Evolutionary conservation across 176 grass and related monocot genomes (phyloP).

Genomic region (Oryza rufipogon): DNA sequence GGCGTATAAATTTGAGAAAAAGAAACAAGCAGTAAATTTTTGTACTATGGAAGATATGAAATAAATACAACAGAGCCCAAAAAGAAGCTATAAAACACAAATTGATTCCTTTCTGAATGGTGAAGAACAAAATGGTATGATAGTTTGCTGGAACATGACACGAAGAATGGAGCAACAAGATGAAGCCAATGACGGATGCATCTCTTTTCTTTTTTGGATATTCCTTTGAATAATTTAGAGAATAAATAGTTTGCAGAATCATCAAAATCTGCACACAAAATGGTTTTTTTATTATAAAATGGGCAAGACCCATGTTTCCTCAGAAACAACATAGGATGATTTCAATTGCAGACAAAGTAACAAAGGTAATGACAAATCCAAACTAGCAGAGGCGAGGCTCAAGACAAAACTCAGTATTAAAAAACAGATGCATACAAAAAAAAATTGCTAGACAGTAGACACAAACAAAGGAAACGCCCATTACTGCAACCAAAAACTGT

Average conservation of each 20-base stretch:
- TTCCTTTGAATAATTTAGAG: neutral
- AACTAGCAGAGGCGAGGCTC: constrained; percentile 22
- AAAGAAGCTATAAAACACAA: neutral
- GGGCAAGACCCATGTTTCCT: neutral
- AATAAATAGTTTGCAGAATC: neutral
- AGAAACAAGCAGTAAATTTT: neutral
- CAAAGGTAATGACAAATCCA: constrained; percentile 41
- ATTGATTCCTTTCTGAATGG: neutral
- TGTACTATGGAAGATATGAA: neutral
- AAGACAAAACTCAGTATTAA: constrained; percentile 34
- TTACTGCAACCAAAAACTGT: constrained; percentile 33
- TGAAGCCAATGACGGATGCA: constrained; percentile 18
- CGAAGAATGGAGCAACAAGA: neutral
- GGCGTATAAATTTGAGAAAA: neutral
- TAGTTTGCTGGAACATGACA: neutral
- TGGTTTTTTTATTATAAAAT: neutral
- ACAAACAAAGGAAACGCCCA: constrained; percentile 34
- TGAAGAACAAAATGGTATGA: neutral
- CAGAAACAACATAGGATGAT: neutral
- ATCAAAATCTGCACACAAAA: neutral
- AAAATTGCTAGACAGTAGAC: constrained; percentile 1
- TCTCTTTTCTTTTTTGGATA: constrained; percentile 14
- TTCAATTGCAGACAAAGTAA: constrained; percentile 12
- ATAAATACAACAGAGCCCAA: neutral
- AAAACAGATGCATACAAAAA: constrained; percentile 40